Evolutionary conservation across 177 flowering plant species (phyloP).

Genomic region (Vitis hybrid): DNA sequence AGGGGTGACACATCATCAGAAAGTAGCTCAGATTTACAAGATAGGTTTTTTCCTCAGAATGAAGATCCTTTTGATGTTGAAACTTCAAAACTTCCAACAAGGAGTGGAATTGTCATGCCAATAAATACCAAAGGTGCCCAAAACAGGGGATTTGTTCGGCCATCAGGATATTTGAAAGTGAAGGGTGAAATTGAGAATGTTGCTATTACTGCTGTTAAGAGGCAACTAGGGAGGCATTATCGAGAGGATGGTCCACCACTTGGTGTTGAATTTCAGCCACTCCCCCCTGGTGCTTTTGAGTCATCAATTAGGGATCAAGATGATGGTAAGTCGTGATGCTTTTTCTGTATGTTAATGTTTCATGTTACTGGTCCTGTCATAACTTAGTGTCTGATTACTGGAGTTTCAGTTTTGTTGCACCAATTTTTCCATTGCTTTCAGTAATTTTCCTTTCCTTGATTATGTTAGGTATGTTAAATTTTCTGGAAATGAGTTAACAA

Average conservation of each 20-base stretch:
- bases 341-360: background rate
- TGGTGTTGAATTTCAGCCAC: slow-evolving; percentile 73
- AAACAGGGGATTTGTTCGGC: slow-evolving; percentile 38
- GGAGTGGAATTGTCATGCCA: slow-evolving; percentile 25
- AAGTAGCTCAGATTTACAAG: slow-evolving; percentile 66
- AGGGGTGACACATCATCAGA: slow-evolving; percentile 72
- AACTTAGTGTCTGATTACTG: background rate
- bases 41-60: slow-evolving; percentile 31
- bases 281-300: slow-evolving; percentile 94
- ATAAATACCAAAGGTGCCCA: slow-evolving; percentile 23
- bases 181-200: slow-evolving; percentile 73
- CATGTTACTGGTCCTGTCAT: background rate
- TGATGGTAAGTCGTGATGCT: slow-evolving; percentile 30
- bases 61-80: slow-evolving; percentile 31
- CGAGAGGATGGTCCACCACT: slow-evolving; percentile 84
- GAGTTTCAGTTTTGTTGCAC: background rate
- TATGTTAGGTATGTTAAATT: background rate
- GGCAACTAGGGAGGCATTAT: slow-evolving; percentile 75
- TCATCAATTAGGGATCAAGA: slow-evolving; percentile 26
- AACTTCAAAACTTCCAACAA: slow-evolving; percentile 29
- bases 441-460: background rate
- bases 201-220: slow-evolving; percentile 83
- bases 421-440: background rate
- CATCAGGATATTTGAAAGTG: slow-evolving; percentile 74
- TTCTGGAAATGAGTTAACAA: background rate